phyloP scores from a whole-genome alignment of 2,329 filamentous ascomycete genomes.

The Penicillium psychrosexuale region DNA sequence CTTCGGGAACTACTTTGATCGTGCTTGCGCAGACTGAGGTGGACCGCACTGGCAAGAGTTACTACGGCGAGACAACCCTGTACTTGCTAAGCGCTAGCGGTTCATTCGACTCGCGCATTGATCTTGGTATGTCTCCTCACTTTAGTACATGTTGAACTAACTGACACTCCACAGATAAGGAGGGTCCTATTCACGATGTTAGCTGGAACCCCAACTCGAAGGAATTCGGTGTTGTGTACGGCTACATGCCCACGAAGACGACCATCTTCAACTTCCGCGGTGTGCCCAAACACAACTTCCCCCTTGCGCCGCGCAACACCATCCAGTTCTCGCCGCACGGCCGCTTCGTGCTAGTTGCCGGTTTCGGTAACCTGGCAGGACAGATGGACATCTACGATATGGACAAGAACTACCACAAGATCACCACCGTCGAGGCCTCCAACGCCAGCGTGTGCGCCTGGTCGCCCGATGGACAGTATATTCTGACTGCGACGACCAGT shows the following conservation, averaged over 20 bases:
- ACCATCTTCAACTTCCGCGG: conserved; percentile 95
- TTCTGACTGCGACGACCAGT: conserved; percentile 96
- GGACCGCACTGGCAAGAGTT: conserved; percentile 97
- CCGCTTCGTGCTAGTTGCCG: conserved; percentile 87
- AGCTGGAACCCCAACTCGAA: conserved; percentile 98
- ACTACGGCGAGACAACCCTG: conserved; percentile 97
- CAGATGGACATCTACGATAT: conserved; percentile 98
- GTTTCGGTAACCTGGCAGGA: conserved; percentile 94
- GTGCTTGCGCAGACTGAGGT: conserved; percentile 97
- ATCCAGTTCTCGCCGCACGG: conserved; percentile 92
- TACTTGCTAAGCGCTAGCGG: conserved; percentile 92
- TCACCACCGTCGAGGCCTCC: conserved; percentile 89
- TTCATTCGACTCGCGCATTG: conserved; percentile 85
- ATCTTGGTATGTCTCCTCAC: conserved; percentile 54
- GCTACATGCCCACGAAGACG: conserved; percentile 98
- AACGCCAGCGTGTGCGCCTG: conserved; percentile 96
- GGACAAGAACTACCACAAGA: conserved; percentile 87
- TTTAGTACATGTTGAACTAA: neutral
- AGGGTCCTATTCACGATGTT: conserved; percentile 96
- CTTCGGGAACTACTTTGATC: conserved; percentile 82
- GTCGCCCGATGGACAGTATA: conserved; percentile 93
- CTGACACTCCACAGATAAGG: conserved; percentile 64
- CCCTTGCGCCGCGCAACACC: conserved; percentile 85
- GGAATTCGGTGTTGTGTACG: conserved; percentile 96
- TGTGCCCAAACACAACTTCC: conserved; percentile 77